Conservation (phyloP, 257 asterid genomes). For the Salvia miltiorrhiza region DNA sequence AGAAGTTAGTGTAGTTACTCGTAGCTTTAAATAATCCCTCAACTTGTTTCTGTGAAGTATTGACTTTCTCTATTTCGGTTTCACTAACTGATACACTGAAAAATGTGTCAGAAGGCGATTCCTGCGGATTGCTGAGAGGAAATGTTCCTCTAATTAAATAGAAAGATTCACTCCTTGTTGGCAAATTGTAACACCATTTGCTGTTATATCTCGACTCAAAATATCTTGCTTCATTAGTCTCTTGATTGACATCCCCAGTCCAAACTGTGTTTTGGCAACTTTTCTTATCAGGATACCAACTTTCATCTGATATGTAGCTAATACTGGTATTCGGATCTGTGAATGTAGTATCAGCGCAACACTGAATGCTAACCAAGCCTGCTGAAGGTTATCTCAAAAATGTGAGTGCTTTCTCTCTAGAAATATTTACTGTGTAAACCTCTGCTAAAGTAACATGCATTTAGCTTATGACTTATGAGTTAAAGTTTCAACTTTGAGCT, state of each 20-base stretch:
- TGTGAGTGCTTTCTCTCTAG: not conserved
- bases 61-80: slow-evolving; percentile 40
- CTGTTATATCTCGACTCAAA: slow-evolving; percentile 32
- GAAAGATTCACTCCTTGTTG: slow-evolving; percentile 35
- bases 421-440: not conserved
- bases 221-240: slow-evolving; percentile 30
- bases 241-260: slow-evolving; percentile 23
- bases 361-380: slow-evolving; percentile 50
- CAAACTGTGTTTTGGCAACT: slow-evolving; percentile 37
- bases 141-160: slow-evolving; percentile 53
- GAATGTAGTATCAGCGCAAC: slow-evolving; percentile 34
- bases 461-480: not conserved
- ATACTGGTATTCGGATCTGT: slow-evolving; percentile 30
- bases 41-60: slow-evolving; percentile 18
- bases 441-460: not conserved
- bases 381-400: slow-evolving; percentile 12
- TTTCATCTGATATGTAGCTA: slow-evolving; percentile 36
- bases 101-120: slow-evolving; percentile 18
- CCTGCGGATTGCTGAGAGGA: slow-evolving; percentile 35
- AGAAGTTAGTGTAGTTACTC: slow-evolving; percentile 40
- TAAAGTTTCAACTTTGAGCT: not conserved
- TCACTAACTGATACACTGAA: slow-evolving; percentile 42
- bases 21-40: slow-evolving; percentile 52
- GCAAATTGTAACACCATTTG: slow-evolving; percentile 54
- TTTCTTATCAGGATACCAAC: slow-evolving; percentile 37